Base-by-base conservation (phyloP, 441 rosid species). In the Brassica balearica region DNA sequence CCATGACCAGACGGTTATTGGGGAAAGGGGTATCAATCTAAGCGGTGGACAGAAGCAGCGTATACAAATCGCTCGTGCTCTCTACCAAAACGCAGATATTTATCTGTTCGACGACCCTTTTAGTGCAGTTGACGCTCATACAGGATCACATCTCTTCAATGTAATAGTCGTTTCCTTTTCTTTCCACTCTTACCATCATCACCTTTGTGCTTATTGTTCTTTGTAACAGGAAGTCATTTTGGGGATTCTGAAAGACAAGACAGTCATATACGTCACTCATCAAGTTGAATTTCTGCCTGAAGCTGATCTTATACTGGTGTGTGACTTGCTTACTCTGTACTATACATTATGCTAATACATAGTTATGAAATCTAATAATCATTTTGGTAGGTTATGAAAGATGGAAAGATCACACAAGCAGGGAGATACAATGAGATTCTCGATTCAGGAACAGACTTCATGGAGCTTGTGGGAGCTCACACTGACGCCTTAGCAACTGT, bases 401-500 rank as follows among this genome's bases (percentile, higher is more conserved):
- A 89, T 73, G 97, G 97, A 36, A 84, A 78, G 85, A 91, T 95
- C 20, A 84, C 87, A 2, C 93, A 91, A 85, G 90, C 90, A 41
- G 97, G 98, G 76, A 90, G 84, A 69, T 94, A 92, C 68, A 43
- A 72, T 61, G 94, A 95, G 3, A 85, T 95, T 78, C 86, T 95
- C 1, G 83, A 76, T 22, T 82, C 89, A 1, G 94, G 92, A 74
- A 85, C 92, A n/a, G 88, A 91, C 77, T 90, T 95, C 51, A 86
- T 84, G 97, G 91, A 91, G 77, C 95, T 95, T 81, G 95, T 88
- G 9, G 91, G 86, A 70, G 98, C 97, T 62, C 98, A 94, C 63
- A 77, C 82, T 69, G 77, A 88, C 61, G 94, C 98, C 29, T 81
- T 92, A 43, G 85, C 86, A 0, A 78, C 82, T n/a, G 82, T 92